Evolutionary conservation across 148 eudicot species (phyloP).

Genomic region (Nepenthes gracilis): DNA sequence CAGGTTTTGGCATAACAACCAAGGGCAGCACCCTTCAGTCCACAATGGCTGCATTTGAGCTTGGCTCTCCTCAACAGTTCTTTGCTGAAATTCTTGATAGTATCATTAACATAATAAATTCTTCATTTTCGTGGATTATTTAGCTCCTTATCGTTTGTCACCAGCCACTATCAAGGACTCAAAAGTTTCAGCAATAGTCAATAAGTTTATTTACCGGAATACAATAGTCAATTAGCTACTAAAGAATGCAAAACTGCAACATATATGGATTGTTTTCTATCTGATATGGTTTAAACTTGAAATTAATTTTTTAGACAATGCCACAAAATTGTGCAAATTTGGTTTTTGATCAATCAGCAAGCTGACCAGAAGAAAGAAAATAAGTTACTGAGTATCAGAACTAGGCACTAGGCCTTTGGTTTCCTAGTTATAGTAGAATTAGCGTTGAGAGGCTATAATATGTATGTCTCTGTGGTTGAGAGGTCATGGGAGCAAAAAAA

Average conservation of each 20-base stretch:
- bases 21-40: constrained; percentile 83
- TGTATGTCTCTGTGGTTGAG: too few relatives aligned
- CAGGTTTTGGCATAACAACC: constrained; percentile 77
- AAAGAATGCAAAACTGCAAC: too few relatives aligned
- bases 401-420: too few relatives aligned
- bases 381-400: too few relatives aligned
- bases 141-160: background rate
- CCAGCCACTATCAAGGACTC: background rate
- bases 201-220: too few relatives aligned
- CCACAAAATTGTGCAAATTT: too few relatives aligned
- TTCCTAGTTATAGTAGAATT: too few relatives aligned
- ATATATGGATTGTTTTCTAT: background rate
- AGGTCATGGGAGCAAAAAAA: too few relatives aligned
- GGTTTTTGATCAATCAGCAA: too few relatives aligned
- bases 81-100: constrained; percentile 50
- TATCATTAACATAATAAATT: constrained; percentile 49
- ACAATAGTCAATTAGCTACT: too few relatives aligned
- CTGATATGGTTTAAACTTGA: background rate
- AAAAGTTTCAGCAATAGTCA: background rate
- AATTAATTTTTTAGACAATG: background rate
- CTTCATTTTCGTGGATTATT: constrained; percentile 29
- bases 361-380: too few relatives aligned
- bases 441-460: too few relatives aligned
- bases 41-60: constrained; percentile 76
- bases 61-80: constrained; percentile 75